These are phyloP conservation scores for Ceratocystis huliohia DNA, from an alignment of 2,329 filamentous ascomycete species.

Conservation along the genomic window DNA sequence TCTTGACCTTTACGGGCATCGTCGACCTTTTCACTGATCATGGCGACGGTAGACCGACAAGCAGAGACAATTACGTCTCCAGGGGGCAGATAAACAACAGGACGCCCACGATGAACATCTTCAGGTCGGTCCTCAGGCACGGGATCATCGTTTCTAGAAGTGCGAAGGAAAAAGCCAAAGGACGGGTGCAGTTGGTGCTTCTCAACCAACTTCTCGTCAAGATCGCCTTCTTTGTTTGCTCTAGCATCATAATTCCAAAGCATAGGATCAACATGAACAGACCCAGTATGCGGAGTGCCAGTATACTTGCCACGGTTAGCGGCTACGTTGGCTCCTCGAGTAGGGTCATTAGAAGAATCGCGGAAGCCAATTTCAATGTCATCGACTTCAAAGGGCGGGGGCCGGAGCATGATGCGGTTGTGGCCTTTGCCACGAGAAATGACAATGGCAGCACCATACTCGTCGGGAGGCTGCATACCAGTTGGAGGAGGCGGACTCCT, in stretches of 20 bases:
- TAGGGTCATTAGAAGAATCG: constrained; percentile 44
- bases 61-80: constrained; percentile 36
- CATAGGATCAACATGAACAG: constrained; percentile 42
- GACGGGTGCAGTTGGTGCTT: constrained; percentile 41
- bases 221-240: constrained; percentile 35
- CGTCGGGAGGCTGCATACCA: constrained; percentile 37
- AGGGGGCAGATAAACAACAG: constrained; percentile 39
- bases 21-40: constrained; percentile 28
- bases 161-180: constrained; percentile 40
- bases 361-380: constrained; percentile 47
- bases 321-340: constrained; percentile 27
- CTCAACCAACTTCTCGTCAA: constrained; percentile 39
- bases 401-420: constrained; percentile 42
- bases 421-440: constrained; percentile 33
- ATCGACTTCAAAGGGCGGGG: constrained; percentile 37
- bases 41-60: constrained; percentile 34
- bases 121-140: constrained; percentile 22
- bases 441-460: constrained; percentile 39
- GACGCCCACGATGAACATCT: constrained; percentile 33
- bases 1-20: constrained; percentile 29
- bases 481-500: constrained; percentile 32
- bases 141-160: constrained; percentile 34
- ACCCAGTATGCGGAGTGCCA: constrained; percentile 40
- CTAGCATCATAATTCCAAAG: constrained; percentile 42
- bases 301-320: constrained; percentile 41